Evolutionary conservation across 192 early-diverging fungal species (phyloP), one percentile per base, ranked within the genome.

Genomic region (Powellomyces hirtus): DNA sequence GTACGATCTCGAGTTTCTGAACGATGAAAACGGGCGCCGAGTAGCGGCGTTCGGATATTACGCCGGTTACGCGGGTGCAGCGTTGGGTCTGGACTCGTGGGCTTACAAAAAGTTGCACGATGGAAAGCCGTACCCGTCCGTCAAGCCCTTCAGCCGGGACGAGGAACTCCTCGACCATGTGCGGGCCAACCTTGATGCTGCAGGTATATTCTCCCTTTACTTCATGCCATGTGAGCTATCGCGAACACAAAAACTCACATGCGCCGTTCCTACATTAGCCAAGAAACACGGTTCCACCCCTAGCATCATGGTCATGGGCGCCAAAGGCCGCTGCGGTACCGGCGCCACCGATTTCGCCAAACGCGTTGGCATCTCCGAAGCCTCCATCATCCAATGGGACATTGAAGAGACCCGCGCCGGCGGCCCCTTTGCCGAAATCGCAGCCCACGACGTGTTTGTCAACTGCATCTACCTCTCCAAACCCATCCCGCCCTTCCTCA

Each of bases 31-130:
- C 6, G 57, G 66, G 29, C 90, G 94, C 40, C 89, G 95, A 64
- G 93, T 98, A 10, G 96, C 96, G 38, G 96, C 96, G 2, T 98
- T 94, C 70, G 96, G 96, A 34, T 98, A 94, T 79, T 89, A 94
- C 71, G 96, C 96, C 20, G 96, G 96, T 26, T 98, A 95, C 75
- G 93, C 96, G 3, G 96, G 96, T 38, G 75, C 92, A 40, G 94
- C 96, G 4, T 83, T 98, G 35, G 96, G 89, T 40, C 81, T 97
- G 61, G 92, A 95, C 75, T 85, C 93, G 33, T 98, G 96, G 96
- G 86, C 70, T 34, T 75, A 80, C 38, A 63, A 64, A 56, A 24
- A 64, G 1, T 35, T 80, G 29, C 31, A 75, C 18, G 70, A 68
- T 22, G 58, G 74, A 11, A 77, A 68, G 53, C 77, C 79, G 26